Evolutionary conservation across 352 stramenopile genomes (phyloP).

Genomic region (Elongisporangium prolatum): DNA sequence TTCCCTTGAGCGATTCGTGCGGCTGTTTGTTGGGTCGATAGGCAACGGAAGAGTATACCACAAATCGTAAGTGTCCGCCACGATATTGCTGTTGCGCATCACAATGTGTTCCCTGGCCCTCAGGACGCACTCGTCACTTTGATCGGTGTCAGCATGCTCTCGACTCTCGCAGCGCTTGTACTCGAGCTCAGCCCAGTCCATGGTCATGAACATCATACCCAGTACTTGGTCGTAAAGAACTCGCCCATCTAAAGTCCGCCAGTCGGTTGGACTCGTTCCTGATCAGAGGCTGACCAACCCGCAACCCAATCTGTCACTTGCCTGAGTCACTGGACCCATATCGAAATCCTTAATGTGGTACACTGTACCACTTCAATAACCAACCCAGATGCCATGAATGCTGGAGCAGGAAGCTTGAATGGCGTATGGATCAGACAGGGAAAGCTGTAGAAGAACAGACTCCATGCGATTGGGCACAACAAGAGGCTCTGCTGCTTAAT

Average conservation of each 20-base stretch:
- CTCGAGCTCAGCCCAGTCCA: conserved; percentile 23
- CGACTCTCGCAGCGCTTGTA: conserved; percentile 24
- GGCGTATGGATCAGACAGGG: too few species aligned
- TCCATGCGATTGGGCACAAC: too few species aligned
- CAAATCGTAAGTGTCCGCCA: conserved; percentile 13
- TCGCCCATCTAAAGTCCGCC: conserved; percentile 29
- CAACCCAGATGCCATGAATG: too few species aligned
- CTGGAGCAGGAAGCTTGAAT: too few species aligned
- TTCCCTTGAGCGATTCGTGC: conserved; percentile 40
- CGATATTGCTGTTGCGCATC: neutral
- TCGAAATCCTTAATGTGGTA: too few species aligned
- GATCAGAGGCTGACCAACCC: too few species aligned
- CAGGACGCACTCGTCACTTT: neutral
- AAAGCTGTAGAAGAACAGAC: too few species aligned
- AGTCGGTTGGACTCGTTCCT: too few species aligned
- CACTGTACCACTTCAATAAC: too few species aligned
- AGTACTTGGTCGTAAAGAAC: conserved; percentile 24
- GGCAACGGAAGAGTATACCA: conserved; percentile 29
- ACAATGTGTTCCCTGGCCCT: neutral
- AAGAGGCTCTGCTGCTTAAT: too few species aligned
- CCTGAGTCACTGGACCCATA: too few species aligned
- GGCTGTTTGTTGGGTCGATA: conserved; percentile 15
- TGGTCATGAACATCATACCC: conserved; percentile 27
- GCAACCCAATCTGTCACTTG: too few species aligned
- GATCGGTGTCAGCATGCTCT: conserved; percentile 5